Evolutionary conservation across 352 stramenopile genomes (phyloP).

Genomic region (Phytopythium ostracodes): DNA sequence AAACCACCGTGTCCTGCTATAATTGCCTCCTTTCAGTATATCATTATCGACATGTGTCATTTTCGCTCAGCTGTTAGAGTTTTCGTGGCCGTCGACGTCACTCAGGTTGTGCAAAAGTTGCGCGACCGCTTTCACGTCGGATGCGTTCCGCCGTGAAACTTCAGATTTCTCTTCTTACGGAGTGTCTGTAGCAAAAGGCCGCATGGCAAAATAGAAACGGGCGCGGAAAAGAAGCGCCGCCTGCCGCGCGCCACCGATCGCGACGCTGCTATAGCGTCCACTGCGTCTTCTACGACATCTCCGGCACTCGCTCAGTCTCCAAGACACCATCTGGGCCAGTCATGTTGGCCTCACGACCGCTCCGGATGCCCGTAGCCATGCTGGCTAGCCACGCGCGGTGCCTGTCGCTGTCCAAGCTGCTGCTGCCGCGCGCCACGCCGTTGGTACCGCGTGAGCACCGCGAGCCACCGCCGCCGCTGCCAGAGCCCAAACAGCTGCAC

Average conservation of each 20-base stretch:
- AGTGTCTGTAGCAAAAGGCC: background rate
- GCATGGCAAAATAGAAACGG: background rate
- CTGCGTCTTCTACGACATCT: background rate
- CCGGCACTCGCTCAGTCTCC: background rate
- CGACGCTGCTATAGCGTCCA: slow-evolving; percentile 3
- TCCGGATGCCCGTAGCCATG: background rate
- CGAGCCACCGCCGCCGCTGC: slow-evolving; percentile 20
- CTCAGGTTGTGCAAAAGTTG: background rate
- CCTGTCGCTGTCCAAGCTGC: slow-evolving; percentile 3
- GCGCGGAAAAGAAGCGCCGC: slow-evolving; percentile 2
- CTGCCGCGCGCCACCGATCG: background rate
- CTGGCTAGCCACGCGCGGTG: background rate
- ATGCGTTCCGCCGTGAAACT: background rate
- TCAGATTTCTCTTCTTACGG: background rate
- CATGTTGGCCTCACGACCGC: background rate
- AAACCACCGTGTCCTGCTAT: too few species aligned
- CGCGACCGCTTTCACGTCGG: background rate
- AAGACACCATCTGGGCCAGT: background rate
- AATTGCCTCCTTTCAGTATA: too few species aligned
- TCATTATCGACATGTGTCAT: too few species aligned
- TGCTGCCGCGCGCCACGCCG: slow-evolving; percentile 6
- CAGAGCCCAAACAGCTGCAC: slow-evolving; percentile 21
- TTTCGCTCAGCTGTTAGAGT: too few species aligned
- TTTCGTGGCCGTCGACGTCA: background rate
- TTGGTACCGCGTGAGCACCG: slow-evolving; percentile 8